Conservation (phyloP, 164 flowering plant genomes). For the Annona cherimola region DNA sequence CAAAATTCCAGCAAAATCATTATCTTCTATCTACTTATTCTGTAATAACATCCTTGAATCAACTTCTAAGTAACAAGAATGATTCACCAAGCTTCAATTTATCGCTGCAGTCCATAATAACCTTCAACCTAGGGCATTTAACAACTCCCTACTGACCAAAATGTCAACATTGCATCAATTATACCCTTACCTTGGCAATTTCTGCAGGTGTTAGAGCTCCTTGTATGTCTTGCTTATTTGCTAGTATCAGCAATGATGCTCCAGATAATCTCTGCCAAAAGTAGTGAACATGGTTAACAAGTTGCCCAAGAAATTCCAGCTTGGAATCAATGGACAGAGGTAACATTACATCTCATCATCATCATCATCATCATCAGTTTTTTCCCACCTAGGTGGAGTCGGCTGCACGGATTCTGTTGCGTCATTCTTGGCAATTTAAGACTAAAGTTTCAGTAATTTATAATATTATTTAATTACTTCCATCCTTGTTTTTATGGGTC, state of each 20-base stretch:
- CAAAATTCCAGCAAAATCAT: neutral
- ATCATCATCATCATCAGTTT: too few species aligned
- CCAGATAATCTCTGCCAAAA: conserved; percentile 82
- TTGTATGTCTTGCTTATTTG: conserved; percentile 95
- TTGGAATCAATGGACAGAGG: neutral
- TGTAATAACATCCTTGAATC: neutral
- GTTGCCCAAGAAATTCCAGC: neutral
- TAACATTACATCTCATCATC: neutral
- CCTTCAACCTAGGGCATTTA: neutral
- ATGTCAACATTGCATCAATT: neutral
- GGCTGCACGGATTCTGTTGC: too few species aligned
- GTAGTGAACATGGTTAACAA: conserved; percentile 7
- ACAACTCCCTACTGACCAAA: neutral
- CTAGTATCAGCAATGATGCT: conserved; percentile 81
- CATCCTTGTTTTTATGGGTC: too few species aligned
- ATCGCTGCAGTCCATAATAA: neutral
- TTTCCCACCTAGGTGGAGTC: too few species aligned
- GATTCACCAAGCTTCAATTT: neutral
- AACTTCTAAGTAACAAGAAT: neutral
- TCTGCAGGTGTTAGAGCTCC: conserved; percentile 90
- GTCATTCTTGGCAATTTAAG: too few species aligned
- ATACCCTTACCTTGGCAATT: conserved; percentile 62
- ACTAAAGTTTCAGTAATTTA: too few species aligned
- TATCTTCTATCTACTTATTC: neutral
- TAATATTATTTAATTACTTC: too few species aligned